These are phyloP conservation scores for Barnettozyma populi DNA, from an alignment of 805 yeast genomes.

Conservation along the genomic window DNA sequence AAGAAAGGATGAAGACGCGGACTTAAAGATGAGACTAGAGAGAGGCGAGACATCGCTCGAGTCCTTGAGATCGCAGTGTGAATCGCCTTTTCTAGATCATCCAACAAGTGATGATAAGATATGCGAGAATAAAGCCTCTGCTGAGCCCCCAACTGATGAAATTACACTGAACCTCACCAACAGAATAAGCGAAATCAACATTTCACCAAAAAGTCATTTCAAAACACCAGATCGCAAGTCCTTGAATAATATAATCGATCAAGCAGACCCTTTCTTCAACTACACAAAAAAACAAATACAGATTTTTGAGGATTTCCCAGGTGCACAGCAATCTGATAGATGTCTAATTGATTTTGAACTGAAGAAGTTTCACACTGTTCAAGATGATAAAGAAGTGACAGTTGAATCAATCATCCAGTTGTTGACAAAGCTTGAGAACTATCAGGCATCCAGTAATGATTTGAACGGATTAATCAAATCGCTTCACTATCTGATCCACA, in stretches of 20 bases:
- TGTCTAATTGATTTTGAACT: constrained; percentile 18
- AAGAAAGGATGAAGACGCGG: constrained; percentile 1
- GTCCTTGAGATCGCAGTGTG: constrained; percentile 1
- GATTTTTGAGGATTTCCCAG: constrained; percentile 21
- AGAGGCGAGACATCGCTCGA: constrained; percentile 2
- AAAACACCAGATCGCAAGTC: constrained; percentile 15
- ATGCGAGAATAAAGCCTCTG: neutral
- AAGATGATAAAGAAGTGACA: constrained; percentile 7
- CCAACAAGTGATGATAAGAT: constrained; percentile 12
- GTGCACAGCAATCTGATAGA: constrained; percentile 5
- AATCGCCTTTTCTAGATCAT: constrained; percentile 22
- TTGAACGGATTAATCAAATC: constrained; percentile 16
- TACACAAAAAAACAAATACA: constrained; percentile 15
- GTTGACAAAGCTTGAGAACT: constrained; percentile 11
- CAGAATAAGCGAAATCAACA: constrained; percentile 19
- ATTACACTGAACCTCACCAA: constrained; percentile 18
- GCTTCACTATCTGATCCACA: constrained; percentile 14
- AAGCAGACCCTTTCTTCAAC: constrained; percentile 23
- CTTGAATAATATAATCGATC: constrained; percentile 15
- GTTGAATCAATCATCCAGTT: constrained; percentile 10
- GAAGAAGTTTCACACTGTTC: constrained; percentile 7
- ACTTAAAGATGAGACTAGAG: neutral
- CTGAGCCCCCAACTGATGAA: constrained; percentile 16
- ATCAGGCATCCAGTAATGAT: constrained; percentile 10
- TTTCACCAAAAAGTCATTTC: constrained; percentile 20